Conservation (phyloP, 1,284 basidiomycete genomes). For the Cutaneotrichosporon dermatis region DNA sequence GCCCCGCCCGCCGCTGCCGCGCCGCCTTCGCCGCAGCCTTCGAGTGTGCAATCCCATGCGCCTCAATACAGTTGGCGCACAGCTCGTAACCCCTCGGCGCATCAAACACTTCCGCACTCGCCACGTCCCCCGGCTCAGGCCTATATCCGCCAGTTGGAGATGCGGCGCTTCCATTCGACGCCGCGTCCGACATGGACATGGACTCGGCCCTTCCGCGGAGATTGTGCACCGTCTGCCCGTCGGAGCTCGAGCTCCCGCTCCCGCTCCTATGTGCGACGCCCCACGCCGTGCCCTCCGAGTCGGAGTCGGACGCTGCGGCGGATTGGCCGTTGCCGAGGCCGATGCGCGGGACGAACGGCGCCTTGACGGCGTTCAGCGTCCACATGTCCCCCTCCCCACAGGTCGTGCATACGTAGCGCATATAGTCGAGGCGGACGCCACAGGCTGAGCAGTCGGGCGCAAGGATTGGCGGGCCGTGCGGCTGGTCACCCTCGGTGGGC, state of each 20-base stretch:
- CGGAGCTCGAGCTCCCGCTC: background rate
- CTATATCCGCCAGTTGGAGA: conserved; percentile 10
- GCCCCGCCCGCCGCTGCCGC: conserved; percentile 45
- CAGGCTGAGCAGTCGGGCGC: conserved; percentile 78
- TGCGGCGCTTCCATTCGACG: conserved; percentile 18
- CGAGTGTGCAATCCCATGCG: conserved; percentile 70
- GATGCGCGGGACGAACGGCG: conserved; percentile 17
- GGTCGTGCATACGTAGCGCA: conserved; percentile 78
- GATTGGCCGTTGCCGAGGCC: no score
- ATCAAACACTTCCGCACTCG: background rate
- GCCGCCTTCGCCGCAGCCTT: conserved; percentile 31
- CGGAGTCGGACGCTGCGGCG: background rate
- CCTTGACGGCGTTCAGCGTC: conserved; percentile 35
- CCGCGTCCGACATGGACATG: conserved; percentile 17
- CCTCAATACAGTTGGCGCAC: conserved; percentile 70
- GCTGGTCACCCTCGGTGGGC: conserved; percentile 18
- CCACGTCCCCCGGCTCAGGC: background rate
- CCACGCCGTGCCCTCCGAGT: conserved; percentile 19
- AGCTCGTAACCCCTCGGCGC: conserved; percentile 67
- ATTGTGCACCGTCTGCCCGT: conserved; percentile 25
- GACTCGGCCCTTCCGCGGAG: conserved; percentile 18
- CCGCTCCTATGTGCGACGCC: background rate
- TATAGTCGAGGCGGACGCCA: conserved; percentile 63
- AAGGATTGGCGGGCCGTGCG: conserved; percentile 56
- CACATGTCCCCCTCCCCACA: conserved; percentile 63